Conservation (phyloP, 768 basidiomycete species). For the Termitomyces heimii region DNA sequence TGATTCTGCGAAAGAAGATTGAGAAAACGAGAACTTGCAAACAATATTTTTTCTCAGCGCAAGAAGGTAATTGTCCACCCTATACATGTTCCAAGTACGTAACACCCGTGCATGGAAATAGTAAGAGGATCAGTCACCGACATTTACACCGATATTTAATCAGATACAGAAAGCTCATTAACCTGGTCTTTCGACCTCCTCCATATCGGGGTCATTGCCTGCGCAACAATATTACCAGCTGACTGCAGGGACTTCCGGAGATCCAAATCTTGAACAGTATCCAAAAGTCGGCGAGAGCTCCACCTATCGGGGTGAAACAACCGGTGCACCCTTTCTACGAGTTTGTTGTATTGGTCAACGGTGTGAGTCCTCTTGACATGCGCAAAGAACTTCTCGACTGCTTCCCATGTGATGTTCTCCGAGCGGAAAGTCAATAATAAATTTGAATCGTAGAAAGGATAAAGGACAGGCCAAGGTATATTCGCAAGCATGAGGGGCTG, state of each 20-base stretch:
- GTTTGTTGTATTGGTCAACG: background rate
- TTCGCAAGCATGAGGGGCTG: constrained; percentile 13
- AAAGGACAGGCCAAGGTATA: constrained; percentile 14
- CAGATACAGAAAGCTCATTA: background rate
- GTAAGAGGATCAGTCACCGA: too few relatives aligned
- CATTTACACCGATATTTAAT: background rate
- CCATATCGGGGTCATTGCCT: constrained; percentile 8
- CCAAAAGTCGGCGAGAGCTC: constrained; percentile 6
- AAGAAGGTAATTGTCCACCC: background rate
- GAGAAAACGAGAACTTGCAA: background rate
- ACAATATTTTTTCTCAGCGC: background rate
- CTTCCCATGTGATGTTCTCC: constrained; percentile 4
- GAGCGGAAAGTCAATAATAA: background rate
- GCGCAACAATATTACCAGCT: constrained; percentile 6
- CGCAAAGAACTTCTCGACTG: constrained; percentile 4
- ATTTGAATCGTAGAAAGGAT: background rate
- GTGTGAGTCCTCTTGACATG: background rate
- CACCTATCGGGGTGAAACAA: constrained; percentile 12
- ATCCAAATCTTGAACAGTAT: constrained; percentile 1
- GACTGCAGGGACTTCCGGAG: background rate
- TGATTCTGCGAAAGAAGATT: background rate
- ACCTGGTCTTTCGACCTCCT: background rate
- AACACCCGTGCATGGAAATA: background rate
- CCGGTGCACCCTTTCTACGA: constrained; percentile 1
- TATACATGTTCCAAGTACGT: background rate